Conservation (phyloP, 805 yeast genomes). For the Spathaspora boniae region DNA sequence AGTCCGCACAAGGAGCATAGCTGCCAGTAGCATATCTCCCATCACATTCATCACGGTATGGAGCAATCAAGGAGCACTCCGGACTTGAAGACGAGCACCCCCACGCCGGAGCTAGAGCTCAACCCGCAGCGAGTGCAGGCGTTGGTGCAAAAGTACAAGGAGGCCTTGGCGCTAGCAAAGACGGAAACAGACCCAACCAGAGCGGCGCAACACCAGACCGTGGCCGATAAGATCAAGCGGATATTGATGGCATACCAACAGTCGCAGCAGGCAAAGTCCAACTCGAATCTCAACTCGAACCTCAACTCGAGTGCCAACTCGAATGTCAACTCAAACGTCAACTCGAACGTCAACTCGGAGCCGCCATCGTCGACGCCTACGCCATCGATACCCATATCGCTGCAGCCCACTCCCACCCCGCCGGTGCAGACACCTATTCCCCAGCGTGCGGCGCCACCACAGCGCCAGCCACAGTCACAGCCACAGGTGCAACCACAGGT, state of each 20-base stretch:
- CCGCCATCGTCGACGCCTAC: neutral
- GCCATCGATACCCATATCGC: neutral
- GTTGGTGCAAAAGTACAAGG: slow-evolving; percentile 55
- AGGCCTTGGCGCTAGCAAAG: slow-evolving; percentile 60
- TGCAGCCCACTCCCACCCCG: too few relatives aligned
- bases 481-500: slow-evolving; percentile 6
- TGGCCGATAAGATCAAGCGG: slow-evolving; percentile 62
- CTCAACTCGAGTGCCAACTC: too few relatives aligned
- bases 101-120: slow-evolving; percentile 18
- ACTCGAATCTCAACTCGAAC: too few relatives aligned
- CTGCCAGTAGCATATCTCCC: slow-evolving; percentile 17
- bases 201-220: slow-evolving; percentile 59
- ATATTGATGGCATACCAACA: slow-evolving; percentile 54
- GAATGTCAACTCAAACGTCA: too few relatives aligned
- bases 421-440: too few relatives aligned
- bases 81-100: slow-evolving; percentile 3
- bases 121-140: slow-evolving; percentile 54
- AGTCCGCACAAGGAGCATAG: slow-evolving; percentile 3
- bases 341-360: too few relatives aligned
- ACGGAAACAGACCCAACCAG: slow-evolving; percentile 53
- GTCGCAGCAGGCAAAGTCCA: slow-evolving; percentile 36
- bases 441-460: too few relatives aligned
- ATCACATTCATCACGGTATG: too few relatives aligned
- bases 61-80: too few relatives aligned
- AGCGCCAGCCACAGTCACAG: neutral